Conservation (phyloP, 176 grass and related monocot species). For the Hordeum marinum region DNA sequence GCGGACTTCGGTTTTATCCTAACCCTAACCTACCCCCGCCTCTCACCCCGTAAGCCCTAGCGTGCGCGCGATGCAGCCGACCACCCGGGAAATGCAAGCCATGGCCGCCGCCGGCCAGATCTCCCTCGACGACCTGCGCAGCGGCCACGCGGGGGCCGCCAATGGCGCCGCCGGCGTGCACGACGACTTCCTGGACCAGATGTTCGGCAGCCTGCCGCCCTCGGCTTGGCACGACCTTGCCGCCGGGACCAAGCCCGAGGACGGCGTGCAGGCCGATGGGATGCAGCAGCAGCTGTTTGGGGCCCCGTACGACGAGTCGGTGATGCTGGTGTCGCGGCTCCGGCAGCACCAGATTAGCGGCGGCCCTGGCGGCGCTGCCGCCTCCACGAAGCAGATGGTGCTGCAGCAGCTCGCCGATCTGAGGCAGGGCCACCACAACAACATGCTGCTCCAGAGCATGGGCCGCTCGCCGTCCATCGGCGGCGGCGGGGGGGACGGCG, state of each 20-base stretch:
- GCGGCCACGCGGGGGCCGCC: neutral
- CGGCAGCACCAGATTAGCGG: constrained; percentile 88
- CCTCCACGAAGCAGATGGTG: constrained; percentile 56
- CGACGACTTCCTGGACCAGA: constrained; percentile 94
- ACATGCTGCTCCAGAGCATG: constrained; percentile 51
- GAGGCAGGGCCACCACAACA: constrained; percentile 47
- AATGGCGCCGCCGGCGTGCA: constrained; percentile 32
- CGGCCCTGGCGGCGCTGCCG: neutral
- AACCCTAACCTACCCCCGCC: constrained; percentile 19
- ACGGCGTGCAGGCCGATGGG: constrained; percentile 28
- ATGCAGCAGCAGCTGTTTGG: constrained; percentile 35
- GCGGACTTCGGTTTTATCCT: neutral
- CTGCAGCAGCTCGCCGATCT: constrained; percentile 50
- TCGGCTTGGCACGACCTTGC: constrained; percentile 66
- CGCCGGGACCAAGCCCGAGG: neutral
- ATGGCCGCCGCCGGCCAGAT: constrained; percentile 44
- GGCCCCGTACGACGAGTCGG: constrained; percentile 65
- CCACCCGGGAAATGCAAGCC: constrained; percentile 55
- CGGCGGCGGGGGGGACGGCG: constrained; percentile 24
- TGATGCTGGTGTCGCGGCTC: constrained; percentile 64
- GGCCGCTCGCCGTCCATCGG: constrained; percentile 21
- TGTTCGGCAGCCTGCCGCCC: constrained; percentile 59
- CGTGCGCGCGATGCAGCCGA: constrained; percentile 45
- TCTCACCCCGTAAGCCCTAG: constrained; percentile 25
- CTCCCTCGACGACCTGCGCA: constrained; percentile 46